Evolutionary conservation across 305 asterid genomes (phyloP).

Genomic region (Fraxinus nigra): DNA sequence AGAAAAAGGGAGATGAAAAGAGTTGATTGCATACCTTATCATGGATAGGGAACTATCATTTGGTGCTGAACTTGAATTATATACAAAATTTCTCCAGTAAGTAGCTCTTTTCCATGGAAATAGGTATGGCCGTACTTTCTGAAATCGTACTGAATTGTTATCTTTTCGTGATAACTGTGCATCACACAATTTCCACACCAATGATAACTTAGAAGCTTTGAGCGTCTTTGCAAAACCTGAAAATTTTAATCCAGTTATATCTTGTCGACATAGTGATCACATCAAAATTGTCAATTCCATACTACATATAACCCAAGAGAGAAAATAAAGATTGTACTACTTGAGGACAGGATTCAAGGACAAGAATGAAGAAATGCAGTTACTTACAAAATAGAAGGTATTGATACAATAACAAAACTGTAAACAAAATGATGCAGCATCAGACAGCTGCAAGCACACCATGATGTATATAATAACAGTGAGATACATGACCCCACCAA

Average conservation of each 20-base stretch:
- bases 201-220: slow-evolving; percentile 47
- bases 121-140: slow-evolving; percentile 47
- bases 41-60: slow-evolving; percentile 36
- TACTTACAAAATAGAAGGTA: neutral
- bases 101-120: slow-evolving; percentile 73
- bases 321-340: neutral
- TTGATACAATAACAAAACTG: neutral
- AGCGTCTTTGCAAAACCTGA: slow-evolving; percentile 46
- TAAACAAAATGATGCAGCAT: neutral
- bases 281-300: neutral
- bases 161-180: slow-evolving; percentile 45
- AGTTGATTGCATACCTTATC: slow-evolving; percentile 48
- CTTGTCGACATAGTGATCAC: neutral
- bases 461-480: neutral
- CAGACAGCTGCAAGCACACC: neutral
- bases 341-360: neutral
- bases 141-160: slow-evolving; percentile 42
- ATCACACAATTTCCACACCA: slow-evolving; percentile 74
- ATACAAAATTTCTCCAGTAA: slow-evolving; percentile 46
- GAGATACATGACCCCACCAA: neutral
- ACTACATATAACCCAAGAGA: neutral
- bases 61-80: slow-evolving; percentile 39
- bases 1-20: slow-evolving; percentile 13
- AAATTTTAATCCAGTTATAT: neutral
- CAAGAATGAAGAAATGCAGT: neutral